phyloP scores from a whole-genome alignment of 148 eudicot genomes.

The Persicaria maculosa region DNA sequence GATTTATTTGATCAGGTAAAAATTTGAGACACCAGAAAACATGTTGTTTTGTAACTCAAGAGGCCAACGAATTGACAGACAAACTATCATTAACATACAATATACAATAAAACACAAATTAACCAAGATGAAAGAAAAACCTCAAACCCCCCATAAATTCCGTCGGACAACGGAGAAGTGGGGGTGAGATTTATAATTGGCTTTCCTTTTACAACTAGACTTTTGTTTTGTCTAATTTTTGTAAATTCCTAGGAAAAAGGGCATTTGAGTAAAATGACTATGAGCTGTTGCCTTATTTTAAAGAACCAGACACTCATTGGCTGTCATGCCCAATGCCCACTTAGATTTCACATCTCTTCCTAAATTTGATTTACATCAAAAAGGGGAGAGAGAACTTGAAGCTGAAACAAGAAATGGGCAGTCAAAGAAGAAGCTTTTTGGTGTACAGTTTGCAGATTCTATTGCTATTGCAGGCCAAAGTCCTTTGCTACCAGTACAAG shows the following conservation, averaged over 20 bases:
- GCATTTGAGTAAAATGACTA: background rate
- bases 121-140: no score
- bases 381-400: background rate
- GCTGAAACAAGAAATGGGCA: slow-evolving; percentile 20
- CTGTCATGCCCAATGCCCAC: background rate
- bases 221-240: no score
- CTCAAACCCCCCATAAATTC: no score
- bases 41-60: no score
- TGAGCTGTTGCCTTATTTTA: background rate
- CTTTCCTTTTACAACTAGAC: no score
- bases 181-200: no score
- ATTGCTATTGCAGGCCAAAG: slow-evolving; percentile 34
- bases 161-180: no score
- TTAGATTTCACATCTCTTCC: background rate
- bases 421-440: slow-evolving; percentile 12
- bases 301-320: background rate
- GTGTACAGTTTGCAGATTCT: slow-evolving; percentile 25
- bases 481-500: slow-evolving; percentile 37
- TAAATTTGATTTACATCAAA: background rate
- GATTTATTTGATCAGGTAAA: no score
- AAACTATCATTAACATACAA: no score
- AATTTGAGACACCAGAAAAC: no score
- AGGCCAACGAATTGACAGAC: no score
- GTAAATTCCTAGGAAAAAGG: background rate
- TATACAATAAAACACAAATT: no score